Evolutionary conservation across 2,329 filamentous ascomycete species (phyloP), one percentile per base, ranked within the genome.

Genomic region (Aspergillus caelatus): DNA sequence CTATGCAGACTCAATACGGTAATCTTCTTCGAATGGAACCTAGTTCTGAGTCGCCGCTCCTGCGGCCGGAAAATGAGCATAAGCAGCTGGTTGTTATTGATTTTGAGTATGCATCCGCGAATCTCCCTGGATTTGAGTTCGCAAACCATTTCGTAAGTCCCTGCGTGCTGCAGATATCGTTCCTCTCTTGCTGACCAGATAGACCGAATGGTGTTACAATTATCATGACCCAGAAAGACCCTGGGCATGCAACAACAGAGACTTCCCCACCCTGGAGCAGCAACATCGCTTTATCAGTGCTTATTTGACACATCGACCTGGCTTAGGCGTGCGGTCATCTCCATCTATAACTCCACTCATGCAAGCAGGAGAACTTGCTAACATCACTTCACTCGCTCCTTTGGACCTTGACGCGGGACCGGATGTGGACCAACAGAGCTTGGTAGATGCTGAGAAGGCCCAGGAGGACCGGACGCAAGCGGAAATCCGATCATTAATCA

Each of bases 51-150:
- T 97, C 94, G 0, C 95, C 94, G 0, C 86, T 98, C 9, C 85
- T 97, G 12, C 87, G 95, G 57, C 93, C 95, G 0, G 89, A 91
- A 63, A 98, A 98, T 78, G 89, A 94, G 70, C 95, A 99, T 81
- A 98, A 96, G 78, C 94, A 96, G 79, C 86, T 99, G 16, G 86
- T 98, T 19, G 95, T 99, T 67, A 99, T 99, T 73, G 95, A 99
- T 77, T 99, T 99, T 72, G 95, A 99, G 74, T 99, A 99, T 75
- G 91, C 95, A 1, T 94, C 90, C 2, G 93, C 94, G 62, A 99
- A 98, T 75, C 84, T 89, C 0, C 89, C 88, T 0, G 95, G 93
- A 1, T 84, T 93, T 19, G 95, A 99, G 78, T 98, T 99, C 75
- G 95, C 93, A 62, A 99, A 99, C 77, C 95, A 99, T 79, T 99